Evolutionary conservation across 2,329 filamentous ascomycete genomes (phyloP).

Genomic region (Tolypocladium tundrense): DNA sequence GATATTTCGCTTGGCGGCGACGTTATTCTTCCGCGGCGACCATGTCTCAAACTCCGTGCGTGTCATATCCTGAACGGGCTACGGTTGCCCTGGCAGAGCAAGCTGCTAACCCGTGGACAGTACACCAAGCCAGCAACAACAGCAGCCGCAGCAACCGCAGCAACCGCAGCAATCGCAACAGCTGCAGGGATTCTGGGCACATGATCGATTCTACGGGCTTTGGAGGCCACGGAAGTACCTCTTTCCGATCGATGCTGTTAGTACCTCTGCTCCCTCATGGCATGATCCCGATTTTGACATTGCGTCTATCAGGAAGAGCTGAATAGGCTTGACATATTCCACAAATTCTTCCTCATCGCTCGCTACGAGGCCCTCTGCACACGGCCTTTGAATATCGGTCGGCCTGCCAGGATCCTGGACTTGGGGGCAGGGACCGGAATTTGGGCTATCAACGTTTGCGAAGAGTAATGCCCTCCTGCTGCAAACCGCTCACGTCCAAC

Average conservation of each 20-base stretch:
- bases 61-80: background rate
- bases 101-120: background rate
- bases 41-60: conserved; percentile 3
- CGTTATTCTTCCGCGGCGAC: background rate
- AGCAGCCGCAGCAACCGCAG: background rate
- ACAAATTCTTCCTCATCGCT: conserved; percentile 63
- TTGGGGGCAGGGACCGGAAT: conserved; percentile 83
- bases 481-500: background rate
- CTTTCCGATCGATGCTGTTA: conserved; percentile 67
- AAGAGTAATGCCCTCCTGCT: conserved; percentile 37
- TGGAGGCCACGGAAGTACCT: conserved; percentile 61
- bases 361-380: conserved; percentile 32
- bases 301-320: conserved; percentile 46
- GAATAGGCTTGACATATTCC: conserved; percentile 72
- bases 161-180: background rate
- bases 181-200: conserved; percentile 36
- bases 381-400: conserved; percentile 7
- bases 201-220: conserved; percentile 60
- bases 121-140: background rate
- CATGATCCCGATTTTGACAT: background rate
- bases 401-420: conserved; percentile 40
- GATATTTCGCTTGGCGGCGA: background rate
- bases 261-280: conserved; percentile 5
- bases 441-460: conserved; percentile 81
- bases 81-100: background rate